A percentile compares a stretch with the other conserved stretches of the same genome.
These are phyloP conservation scores for Ustilago sp. DNA, from an alignment of 1,284 basidiomycete genomes.

Conservation along the genomic window DNA sequence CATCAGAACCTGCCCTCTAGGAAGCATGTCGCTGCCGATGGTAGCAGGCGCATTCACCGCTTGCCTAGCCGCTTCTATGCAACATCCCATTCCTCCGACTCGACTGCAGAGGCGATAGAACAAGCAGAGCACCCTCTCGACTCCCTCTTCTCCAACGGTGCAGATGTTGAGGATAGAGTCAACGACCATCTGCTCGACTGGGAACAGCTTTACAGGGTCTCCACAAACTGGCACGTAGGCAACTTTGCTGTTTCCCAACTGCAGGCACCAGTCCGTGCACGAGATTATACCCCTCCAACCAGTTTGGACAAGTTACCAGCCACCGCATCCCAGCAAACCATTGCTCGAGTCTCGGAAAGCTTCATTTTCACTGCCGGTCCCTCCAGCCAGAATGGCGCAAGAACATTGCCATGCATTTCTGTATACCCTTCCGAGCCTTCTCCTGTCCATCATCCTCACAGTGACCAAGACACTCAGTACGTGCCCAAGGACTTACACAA, in stretches of 20 bases:
- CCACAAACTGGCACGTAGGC: slow-evolving; percentile 49
- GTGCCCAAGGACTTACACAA: slow-evolving; percentile 20
- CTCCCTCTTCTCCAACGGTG: background rate
- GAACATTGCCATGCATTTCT: slow-evolving; percentile 9
- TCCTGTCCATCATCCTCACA: background rate
- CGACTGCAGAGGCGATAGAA: background rate
- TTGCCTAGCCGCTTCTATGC: slow-evolving; percentile 29
- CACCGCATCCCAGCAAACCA: slow-evolving; percentile 8
- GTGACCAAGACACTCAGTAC: background rate
- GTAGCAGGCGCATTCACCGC: slow-evolving; percentile 14
- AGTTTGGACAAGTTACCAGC: background rate
- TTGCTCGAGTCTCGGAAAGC: slow-evolving; percentile 34
- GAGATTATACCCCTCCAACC: background rate
- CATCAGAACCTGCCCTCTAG: slow-evolving; percentile 30
- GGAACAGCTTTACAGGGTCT: slow-evolving; percentile 47
- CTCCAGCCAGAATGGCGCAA: background rate
- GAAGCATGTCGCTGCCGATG: slow-evolving; percentile 26
- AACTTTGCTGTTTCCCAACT: slow-evolving; percentile 43
- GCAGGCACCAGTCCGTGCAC: background rate
- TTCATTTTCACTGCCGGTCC: slow-evolving; percentile 35
- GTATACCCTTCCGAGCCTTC: slow-evolving; percentile 20
- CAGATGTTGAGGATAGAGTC: background rate
- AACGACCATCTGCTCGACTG: slow-evolving; percentile 38
- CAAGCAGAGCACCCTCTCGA: slow-evolving; percentile 2
- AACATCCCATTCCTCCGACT: background rate